These are phyloP conservation scores for Pseudevernia furfuracea DNA, from an alignment of 495 filamentous ascomycete genomes.

Conservation along the genomic window DNA sequence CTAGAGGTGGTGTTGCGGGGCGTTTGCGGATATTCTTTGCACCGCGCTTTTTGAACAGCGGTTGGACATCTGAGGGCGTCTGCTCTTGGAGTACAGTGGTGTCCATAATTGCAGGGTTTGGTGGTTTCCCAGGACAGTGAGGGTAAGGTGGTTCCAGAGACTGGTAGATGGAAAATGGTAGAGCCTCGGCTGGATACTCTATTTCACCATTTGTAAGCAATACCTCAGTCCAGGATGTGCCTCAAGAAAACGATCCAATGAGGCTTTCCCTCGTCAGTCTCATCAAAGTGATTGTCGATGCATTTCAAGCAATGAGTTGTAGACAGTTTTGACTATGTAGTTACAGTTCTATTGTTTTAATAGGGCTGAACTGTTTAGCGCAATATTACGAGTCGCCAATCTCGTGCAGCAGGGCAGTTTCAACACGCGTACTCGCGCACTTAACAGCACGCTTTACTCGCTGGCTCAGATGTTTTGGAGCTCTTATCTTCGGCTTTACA, in stretches of 20 bases:
- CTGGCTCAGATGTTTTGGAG: slow-evolving; percentile 79
- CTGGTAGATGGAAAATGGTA: neutral
- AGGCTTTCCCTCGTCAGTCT: too few relatives aligned
- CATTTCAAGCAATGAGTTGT: too few relatives aligned
- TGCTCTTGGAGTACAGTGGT: slow-evolving; percentile 18
- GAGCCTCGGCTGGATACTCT: neutral
- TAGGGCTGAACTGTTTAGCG: too few relatives aligned
- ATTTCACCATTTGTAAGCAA: neutral
- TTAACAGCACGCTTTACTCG: slow-evolving; percentile 86
- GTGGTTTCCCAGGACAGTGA: neutral
- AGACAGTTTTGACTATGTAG: too few relatives aligned
- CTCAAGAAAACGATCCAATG: too few relatives aligned
- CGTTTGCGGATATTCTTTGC: slow-evolving; percentile 80
- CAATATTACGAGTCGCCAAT: too few relatives aligned
- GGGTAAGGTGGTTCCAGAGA: neutral
- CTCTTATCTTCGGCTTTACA: slow-evolving; percentile 65
- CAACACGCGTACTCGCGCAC: slow-evolving; percentile 44
- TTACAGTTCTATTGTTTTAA: too few relatives aligned
- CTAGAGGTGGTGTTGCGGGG: slow-evolving; percentile 69
- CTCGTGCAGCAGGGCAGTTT: slow-evolving; percentile 24
- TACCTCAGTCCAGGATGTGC: too few relatives aligned
- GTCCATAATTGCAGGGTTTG: slow-evolving; percentile 17
- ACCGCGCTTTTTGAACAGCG: slow-evolving; percentile 82
- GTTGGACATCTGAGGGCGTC: slow-evolving; percentile 38
- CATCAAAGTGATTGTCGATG: neutral